Evolutionary conservation across 495 filamentous ascomycete genomes (phyloP).

Genomic region (Parathielavia hyrcaniae): DNA sequence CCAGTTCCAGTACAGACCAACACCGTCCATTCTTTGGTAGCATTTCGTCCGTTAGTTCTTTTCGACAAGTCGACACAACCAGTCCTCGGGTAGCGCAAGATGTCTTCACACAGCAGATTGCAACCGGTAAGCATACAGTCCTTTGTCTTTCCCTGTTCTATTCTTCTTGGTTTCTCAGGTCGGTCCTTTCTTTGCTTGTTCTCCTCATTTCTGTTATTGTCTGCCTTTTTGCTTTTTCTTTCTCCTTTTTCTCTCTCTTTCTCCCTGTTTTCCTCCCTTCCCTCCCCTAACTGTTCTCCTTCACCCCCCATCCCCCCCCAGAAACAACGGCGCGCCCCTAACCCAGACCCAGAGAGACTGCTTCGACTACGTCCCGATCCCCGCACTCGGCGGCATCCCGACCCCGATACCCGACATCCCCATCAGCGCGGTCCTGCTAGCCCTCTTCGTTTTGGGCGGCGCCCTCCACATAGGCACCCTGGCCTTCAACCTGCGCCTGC

Average conservation of each 20-base stretch:
- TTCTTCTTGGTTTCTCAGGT: too few relatives aligned
- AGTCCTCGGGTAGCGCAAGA: background rate
- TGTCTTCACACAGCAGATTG: background rate
- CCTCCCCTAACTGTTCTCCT: background rate
- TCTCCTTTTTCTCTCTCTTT: too few relatives aligned
- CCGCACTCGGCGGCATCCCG: conserved; percentile 55
- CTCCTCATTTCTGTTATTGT: too few relatives aligned
- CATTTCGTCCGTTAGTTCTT: too few relatives aligned
- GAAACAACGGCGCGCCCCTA: conserved; percentile 6
- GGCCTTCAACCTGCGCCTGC: conserved; percentile 31
- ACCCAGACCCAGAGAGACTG: too few relatives aligned
- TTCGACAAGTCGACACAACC: background rate
- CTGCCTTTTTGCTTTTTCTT: too few relatives aligned
- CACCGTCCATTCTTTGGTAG: background rate
- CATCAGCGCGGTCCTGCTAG: conserved; percentile 57
- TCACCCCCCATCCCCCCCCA: background rate
- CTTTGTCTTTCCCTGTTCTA: background rate
- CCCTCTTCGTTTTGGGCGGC: conserved; percentile 55
- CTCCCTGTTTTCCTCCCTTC: too few relatives aligned
- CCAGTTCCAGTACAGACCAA: too few relatives aligned
- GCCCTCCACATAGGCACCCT: conserved; percentile 58
- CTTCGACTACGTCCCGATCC: conserved; percentile 34
- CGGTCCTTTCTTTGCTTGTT: too few relatives aligned
- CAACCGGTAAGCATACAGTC: conserved; percentile 1
- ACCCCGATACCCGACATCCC: conserved; percentile 54